Evolutionary conservation across 306 rosid species (phyloP), one percentile per base, ranked within the genome.

Genomic region (Quillaja saponaria): DNA sequence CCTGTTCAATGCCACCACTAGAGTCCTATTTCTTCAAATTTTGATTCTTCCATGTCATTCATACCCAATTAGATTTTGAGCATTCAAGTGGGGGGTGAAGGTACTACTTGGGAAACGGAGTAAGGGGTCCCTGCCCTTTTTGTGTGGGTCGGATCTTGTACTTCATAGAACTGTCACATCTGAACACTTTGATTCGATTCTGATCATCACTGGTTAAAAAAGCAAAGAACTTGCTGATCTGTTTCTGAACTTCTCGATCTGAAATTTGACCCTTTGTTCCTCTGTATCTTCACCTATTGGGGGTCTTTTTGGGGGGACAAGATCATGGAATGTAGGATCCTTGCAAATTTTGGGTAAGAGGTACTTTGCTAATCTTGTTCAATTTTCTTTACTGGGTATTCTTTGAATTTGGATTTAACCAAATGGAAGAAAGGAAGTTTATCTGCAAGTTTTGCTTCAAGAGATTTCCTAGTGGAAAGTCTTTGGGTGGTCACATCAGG

Each of bases 111-210:
- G 44, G 44, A 39, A 39, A 39, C 7, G 44, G 44, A 39, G 6
- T 39, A 39, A 39, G 74, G 84, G 74, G 82, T 34, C 68, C 76
- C 67, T 63, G 41, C 52, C 53, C 13, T 44, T 65, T 69, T 65
- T 41, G 47, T 78, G 72, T 78, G 90, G 88, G 84, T 91, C 84
- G 78, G 91, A 88, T 86, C 87, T 84, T 85, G 85, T 77, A 79
- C 94, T 76, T 56, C 55, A 47, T 37, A 46, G 78, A 79, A 73
- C 88, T 84, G 81, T 87, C 96, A 83, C 90, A 83, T 83, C 96
- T 74, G 78, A 71, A 46, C 81, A 55, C 78, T 75, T 75, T 71
- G 74, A 74, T 77, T 71, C 78, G 72, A 71, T 64, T 56, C 64
- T 74, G 78, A 63, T 76, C 58, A 20, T 57, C 67, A 34, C 58